phyloP scores from a whole-genome alignment of 306 rosid genomes.

The Lupinus albus region DNA sequence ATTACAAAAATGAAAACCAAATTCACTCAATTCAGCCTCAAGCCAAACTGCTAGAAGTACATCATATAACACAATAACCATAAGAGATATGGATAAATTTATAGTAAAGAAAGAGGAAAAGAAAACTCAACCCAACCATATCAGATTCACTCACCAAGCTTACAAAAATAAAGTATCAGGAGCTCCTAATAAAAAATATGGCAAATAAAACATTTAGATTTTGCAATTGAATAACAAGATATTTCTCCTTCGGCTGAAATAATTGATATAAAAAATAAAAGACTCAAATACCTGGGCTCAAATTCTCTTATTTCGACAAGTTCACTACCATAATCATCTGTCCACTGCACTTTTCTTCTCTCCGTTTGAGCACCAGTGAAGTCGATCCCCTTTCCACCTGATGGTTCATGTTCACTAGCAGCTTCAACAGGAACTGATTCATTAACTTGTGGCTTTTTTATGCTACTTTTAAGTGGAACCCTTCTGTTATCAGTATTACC shows the following conservation, averaged over 20 bases:
- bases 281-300: conserved; percentile 80
- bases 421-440: conserved; percentile 49
- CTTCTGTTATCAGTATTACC: conserved; percentile 51
- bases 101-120: not conserved
- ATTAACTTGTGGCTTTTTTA: conserved; percentile 60
- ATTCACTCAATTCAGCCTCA: conserved; percentile 24
- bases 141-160: conserved; percentile 30
- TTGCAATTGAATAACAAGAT: conserved; percentile 10
- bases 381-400: conserved; percentile 47
- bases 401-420: conserved; percentile 50
- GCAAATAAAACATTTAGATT: conserved; percentile 19
- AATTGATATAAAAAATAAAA: conserved; percentile 23
- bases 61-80: conserved; percentile 19
- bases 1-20: conserved; percentile 24
- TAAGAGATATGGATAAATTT: not conserved
- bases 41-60: not conserved
- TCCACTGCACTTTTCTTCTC: conserved; percentile 92
- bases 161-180: conserved; percentile 26
- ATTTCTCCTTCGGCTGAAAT: conserved; percentile 10
- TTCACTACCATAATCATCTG: conserved; percentile 83
- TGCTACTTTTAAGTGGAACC: conserved; percentile 75
- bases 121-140: conserved; percentile 11
- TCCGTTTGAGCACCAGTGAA: conserved; percentile 56
- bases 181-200: conserved; percentile 1
- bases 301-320: conserved; percentile 84